Evolutionary conservation across 768 basidiomycete genomes (phyloP), one percentile per base, ranked within the genome.

Genomic region (Boletellus ananiceps): DNA sequence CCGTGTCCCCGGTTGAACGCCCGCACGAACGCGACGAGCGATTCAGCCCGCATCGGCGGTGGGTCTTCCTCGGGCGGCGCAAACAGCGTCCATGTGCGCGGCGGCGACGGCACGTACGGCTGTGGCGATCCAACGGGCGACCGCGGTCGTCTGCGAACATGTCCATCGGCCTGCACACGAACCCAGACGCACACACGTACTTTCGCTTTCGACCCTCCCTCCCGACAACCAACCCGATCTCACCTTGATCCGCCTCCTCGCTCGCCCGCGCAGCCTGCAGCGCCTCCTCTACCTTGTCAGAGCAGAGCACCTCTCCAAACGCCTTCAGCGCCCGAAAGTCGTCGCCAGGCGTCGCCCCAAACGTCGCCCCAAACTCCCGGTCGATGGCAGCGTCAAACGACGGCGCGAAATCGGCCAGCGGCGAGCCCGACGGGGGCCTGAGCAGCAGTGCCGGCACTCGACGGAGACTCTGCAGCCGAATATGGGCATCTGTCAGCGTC

Each of bases 91-190:
- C 64, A 58, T 2, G 61, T 48, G 27, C 58, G 52, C 56, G 67
- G 69, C 18, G 76, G 74, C 8, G 71, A 67, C 1, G 73, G 69
- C 25, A 76, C 64, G 54, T 79, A 83, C 0, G 82, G 80, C 49
- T 79, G 76, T 5, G 84, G 83, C 0, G 84, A 84, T 19, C 76
- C 67, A 2, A 67, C 78, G 7, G 82, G 81, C 9, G 81, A 77
- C 19, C 73, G 74, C 2, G 74, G 71, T 9, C 76, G 75, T 54
- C 82, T 78, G 52, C 34, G 31, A 37, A n/a, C 33, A 38, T 5
- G 38, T 40, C 41, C 46, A 14, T 51, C 23, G 35, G 45, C 38
- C 19, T n/a, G 40, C 25, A 39, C 21, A 8, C 8, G 37, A 1
- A 18, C 31, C 21, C 16, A 34, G 11, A 33, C 2, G 35, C 35